Percentiles rank a stretch among this genome's conserved stretches.
phyloP scores from a whole-genome alignment of 805 yeast genomes.

The Cyberlindnera suaveolens region DNA sequence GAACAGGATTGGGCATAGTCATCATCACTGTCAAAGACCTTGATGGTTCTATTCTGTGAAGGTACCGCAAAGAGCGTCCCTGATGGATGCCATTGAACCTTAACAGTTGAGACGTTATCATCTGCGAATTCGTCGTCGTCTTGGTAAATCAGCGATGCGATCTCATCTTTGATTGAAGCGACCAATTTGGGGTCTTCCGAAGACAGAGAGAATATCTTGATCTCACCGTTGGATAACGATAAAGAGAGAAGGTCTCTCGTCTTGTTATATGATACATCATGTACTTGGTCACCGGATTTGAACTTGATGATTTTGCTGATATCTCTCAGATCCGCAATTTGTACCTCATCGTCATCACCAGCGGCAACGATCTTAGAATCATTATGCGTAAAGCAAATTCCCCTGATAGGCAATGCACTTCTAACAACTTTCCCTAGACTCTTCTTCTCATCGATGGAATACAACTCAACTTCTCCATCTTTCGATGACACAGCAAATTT shows the following conservation, averaged over 20 bases:
- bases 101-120: conserved; percentile 42
- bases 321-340: conserved; percentile 37
- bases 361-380: conserved; percentile 55
- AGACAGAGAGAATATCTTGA: conserved; percentile 44
- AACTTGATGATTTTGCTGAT: conserved; percentile 24
- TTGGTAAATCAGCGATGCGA: conserved; percentile 33
- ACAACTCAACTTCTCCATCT: conserved; percentile 21
- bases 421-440: conserved; percentile 15
- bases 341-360: conserved; percentile 59
- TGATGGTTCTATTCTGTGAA: conserved; percentile 39
- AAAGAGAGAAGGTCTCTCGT: conserved; percentile 52
- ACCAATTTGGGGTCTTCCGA: conserved; percentile 50
- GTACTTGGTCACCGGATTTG: conserved; percentile 47
- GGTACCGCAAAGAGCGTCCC: conserved; percentile 72
- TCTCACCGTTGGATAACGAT: conserved; percentile 52
- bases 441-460: conserved; percentile 12
- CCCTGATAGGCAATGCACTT: conserved; percentile 35
- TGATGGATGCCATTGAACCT: conserved; percentile 62
- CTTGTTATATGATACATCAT: conserved; percentile 49
- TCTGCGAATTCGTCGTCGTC: conserved; percentile 32
- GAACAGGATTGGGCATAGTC: conserved; percentile 12
- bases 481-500: conserved; percentile 17
- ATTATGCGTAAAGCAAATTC: conserved; percentile 51
- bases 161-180: conserved; percentile 35
- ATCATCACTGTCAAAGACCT: conserved; percentile 28